These are phyloP conservation scores for Saccharum spontaneum DNA, from an alignment of 176 grass and related monocot genomes.

Conservation along the genomic window DNA sequence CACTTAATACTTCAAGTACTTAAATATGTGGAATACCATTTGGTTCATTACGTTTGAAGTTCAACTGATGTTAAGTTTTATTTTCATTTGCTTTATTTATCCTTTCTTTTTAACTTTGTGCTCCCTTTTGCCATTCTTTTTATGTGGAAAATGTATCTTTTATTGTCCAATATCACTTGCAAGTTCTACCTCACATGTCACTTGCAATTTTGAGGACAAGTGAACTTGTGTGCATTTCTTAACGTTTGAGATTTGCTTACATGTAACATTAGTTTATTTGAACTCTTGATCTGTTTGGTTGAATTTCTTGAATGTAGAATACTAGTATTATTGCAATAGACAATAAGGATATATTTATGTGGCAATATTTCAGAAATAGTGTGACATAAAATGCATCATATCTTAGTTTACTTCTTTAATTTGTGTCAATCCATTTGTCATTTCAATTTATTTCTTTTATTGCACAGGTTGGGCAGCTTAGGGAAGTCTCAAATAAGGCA, in stretches of 20 bases:
- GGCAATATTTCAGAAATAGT: background rate
- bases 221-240: slow-evolving; percentile 5
- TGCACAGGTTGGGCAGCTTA: slow-evolving; percentile 86
- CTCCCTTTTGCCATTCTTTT: background rate
- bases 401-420: background rate
- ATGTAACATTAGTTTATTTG: slow-evolving; percentile 24
- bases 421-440: slow-evolving; percentile 13
- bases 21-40: background rate
- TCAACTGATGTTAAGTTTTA: background rate
- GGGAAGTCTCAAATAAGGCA: slow-evolving; percentile 97
- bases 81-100: slow-evolving; percentile 18
- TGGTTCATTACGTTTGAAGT: background rate
- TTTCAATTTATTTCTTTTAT: slow-evolving; percentile 10
- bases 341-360: background rate
- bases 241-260: slow-evolving; percentile 17
- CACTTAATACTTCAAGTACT: background rate
- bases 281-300: slow-evolving; percentile 22
- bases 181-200: background rate
- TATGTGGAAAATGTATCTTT: background rate
- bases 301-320: slow-evolving; percentile 6
- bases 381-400: background rate
- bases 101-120: background rate
- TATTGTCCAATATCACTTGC: background rate
- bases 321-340: background rate
- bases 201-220: background rate